These are phyloP conservation scores for Aspergillus intermedius DNA, from an alignment of 2,329 filamentous ascomycete genomes.

Conservation along the genomic window DNA sequence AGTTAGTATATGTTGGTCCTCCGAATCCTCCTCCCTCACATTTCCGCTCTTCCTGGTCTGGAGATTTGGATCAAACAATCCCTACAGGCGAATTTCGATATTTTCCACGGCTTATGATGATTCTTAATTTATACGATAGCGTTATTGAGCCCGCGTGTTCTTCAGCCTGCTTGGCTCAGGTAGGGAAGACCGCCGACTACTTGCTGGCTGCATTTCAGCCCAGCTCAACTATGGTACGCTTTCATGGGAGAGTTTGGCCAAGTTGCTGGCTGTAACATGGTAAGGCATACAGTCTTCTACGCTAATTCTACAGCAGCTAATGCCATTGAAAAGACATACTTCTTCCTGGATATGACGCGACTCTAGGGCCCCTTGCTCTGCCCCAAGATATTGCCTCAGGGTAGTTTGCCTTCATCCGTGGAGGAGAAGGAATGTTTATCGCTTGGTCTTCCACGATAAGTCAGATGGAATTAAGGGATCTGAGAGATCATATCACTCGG, in stretches of 20 bases:
- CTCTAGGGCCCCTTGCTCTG: background rate
- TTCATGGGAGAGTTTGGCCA: background rate
- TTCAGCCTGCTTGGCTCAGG: background rate
- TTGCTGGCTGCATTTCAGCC: background rate
- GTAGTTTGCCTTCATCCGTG: background rate
- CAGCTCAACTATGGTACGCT: background rate
- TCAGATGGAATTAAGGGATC: background rate
- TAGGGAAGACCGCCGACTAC: background rate
- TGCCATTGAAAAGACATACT: background rate
- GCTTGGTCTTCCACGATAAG: background rate
- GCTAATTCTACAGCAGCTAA: background rate
- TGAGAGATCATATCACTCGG: background rate
- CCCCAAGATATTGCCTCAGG: background rate
- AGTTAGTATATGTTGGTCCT: background rate
- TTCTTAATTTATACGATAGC: background rate
- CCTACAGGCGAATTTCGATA: background rate
- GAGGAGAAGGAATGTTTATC: background rate
- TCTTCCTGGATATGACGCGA: background rate
- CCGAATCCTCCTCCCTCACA: background rate
- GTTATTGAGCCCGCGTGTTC: background rate
- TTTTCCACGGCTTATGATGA: background rate
- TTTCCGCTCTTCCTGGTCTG: background rate
- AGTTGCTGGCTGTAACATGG: background rate
- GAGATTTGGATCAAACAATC: background rate
- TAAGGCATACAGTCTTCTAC: background rate